These are phyloP conservation scores for Chaetoscypha palmicola DNA, from an alignment of 2,329 filamentous ascomycete genomes.

Conservation along the genomic window DNA sequence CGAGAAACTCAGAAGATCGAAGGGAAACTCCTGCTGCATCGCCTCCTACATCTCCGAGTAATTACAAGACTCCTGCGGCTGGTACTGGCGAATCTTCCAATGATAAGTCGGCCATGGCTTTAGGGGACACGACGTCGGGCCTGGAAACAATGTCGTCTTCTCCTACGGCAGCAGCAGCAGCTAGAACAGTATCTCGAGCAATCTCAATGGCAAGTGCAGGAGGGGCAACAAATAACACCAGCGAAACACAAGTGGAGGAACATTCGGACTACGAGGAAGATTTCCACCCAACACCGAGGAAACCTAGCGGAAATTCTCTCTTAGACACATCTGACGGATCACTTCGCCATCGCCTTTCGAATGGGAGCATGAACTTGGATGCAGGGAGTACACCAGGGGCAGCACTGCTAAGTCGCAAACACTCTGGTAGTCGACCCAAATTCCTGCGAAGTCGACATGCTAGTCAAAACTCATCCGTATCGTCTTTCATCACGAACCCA, in stretches of 20 bases:
- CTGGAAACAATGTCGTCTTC: slow-evolving; percentile 51
- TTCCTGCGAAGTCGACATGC: slow-evolving; percentile 47
- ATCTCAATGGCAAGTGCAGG: slow-evolving; percentile 39
- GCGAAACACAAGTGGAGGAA: slow-evolving; percentile 9
- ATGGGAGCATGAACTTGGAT: slow-evolving; percentile 34
- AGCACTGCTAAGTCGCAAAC: slow-evolving; percentile 33
- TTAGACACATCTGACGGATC: slow-evolving; percentile 18
- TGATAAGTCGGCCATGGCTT: slow-evolving; percentile 18
- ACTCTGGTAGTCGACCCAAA: slow-evolving; percentile 43
- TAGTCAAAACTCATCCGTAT: slow-evolving; percentile 54
- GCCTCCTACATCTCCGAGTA: slow-evolving; percentile 23
- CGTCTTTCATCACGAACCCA: slow-evolving; percentile 48
- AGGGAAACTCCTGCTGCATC: slow-evolving; percentile 11
- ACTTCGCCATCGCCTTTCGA: slow-evolving; percentile 31
- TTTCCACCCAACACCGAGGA: slow-evolving; percentile 23
- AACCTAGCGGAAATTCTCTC: slow-evolving; percentile 10
- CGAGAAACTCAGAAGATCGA: not conserved
- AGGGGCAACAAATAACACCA: slow-evolving; percentile 5
- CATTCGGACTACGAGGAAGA: slow-evolving; percentile 19
- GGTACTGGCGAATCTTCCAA: slow-evolving; percentile 6
- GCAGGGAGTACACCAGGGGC: slow-evolving; percentile 41
- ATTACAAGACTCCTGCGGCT: slow-evolving; percentile 24
- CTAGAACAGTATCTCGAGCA: slow-evolving; percentile 46
- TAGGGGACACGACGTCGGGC: slow-evolving; percentile 40
- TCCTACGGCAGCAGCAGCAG: slow-evolving; percentile 48